Percentiles rank a stretch among this genome's conserved stretches.
These are phyloP conservation scores for Aspergillus ruber DNA, from an alignment of 2,329 filamentous ascomycete genomes.

Conservation along the genomic window DNA sequence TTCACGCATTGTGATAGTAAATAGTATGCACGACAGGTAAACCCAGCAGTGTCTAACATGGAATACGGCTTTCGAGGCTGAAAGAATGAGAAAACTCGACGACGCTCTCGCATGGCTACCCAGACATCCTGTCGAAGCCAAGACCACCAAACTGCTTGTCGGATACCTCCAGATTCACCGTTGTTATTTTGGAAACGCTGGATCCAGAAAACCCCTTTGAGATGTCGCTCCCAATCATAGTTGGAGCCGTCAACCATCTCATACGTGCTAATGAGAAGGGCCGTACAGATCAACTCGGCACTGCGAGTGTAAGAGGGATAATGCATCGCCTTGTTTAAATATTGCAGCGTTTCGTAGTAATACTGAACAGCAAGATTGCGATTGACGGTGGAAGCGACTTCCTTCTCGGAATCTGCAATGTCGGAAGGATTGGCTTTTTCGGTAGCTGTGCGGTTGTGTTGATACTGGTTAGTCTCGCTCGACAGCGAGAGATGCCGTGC, in stretches of 20 bases:
- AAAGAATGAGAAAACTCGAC: constrained; percentile 55
- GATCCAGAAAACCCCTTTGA: constrained; percentile 62
- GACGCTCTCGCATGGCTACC: constrained; percentile 55
- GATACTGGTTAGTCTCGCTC: constrained; percentile 4
- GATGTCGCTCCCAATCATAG: constrained; percentile 55
- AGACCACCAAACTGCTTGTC: constrained; percentile 58
- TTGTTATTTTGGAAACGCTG: constrained; percentile 57
- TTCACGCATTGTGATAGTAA: constrained; percentile 53
- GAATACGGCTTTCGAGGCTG: constrained; percentile 45
- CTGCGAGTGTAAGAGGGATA: constrained; percentile 54
- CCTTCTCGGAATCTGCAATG: not conserved
- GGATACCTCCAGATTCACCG: constrained; percentile 51
- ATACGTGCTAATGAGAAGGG: constrained; percentile 56
- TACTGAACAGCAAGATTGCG: constrained; percentile 45
- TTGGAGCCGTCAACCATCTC: constrained; percentile 59
- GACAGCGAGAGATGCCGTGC: constrained; percentile 45
- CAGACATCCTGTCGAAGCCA: constrained; percentile 62
- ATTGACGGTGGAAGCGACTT: constrained; percentile 16
- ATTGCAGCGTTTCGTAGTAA: constrained; percentile 58
- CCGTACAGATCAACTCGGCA: constrained; percentile 53
- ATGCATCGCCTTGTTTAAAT: constrained; percentile 54
- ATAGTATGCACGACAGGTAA: constrained; percentile 50
- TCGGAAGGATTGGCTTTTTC: not conserved
- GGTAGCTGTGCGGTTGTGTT: not conserved
- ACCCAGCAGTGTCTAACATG: constrained; percentile 47